Evolutionary conservation across 805 yeast genomes (phyloP), one percentile per base, ranked within the genome.

Genomic region (Candida quercuum): DNA sequence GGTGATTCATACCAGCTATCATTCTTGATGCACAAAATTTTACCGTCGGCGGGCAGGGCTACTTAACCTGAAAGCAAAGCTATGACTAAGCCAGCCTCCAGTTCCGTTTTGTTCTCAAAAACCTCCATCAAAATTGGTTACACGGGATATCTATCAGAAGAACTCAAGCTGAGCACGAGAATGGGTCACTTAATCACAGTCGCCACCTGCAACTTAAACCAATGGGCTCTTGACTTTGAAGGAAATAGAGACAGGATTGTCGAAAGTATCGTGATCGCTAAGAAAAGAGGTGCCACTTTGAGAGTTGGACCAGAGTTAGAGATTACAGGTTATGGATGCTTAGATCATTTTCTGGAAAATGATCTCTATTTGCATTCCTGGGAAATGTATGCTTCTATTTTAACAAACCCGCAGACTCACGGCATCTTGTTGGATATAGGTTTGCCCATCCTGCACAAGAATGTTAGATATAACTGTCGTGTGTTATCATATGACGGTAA

Each of bases 221-320:
- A 93, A 72, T 93, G 99, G 99, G 96, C 99, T 0, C 69, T 93
- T 38, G 99, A 93, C 59, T 93, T 87, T 60, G 98, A 91, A 60
- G 99, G 99, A 5, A 93, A 93, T 61, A 72, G 96, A 37, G 96
- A 89, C 55, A 71, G 99, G 40, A 91, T 93, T 45, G 52, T 93
- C 18, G 81, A 82, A 53, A 82, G 95, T 38, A 91, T 93, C 52
- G 57, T 55, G 17, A 68, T 74, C 36, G 96, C 99, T 37, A 93
- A 89, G 54, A 59, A 62, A 21, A 71, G 64, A 42, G 86, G 86
- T 13, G 94, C 99, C 0, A 66, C 69, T 15, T 71, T 94, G 36
- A 72, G 99, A 55, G 96, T 94, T 15, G 99, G 99, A 3, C 99
- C 99, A 3, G 99, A 93, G 59, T 70, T 93, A 29, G 99, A 93